These are phyloP conservation scores for Trifolium subterraneum DNA, from an alignment of 306 rosid species.

Conservation along the genomic window DNA sequence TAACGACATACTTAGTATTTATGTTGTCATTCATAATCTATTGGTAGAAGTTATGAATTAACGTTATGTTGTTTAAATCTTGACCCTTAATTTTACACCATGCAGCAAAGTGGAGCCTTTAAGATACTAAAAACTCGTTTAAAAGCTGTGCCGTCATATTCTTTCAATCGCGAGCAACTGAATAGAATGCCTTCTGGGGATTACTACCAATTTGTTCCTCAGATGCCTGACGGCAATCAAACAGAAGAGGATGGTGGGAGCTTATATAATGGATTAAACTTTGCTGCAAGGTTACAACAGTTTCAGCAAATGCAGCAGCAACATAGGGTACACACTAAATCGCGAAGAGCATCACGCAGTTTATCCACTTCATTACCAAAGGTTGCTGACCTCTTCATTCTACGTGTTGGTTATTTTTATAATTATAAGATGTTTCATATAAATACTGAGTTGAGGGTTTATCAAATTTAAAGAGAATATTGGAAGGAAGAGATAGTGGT, in stretches of 20 bases:
- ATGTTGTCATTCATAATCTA: conserved; percentile 1
- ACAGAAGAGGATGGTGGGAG: conserved; percentile 62
- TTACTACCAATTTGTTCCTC: conserved; percentile 53
- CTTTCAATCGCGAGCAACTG: conserved; percentile 64
- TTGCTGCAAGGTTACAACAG: conserved; percentile 71
- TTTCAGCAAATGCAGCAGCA: conserved; percentile 75
- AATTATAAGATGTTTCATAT: background rate
- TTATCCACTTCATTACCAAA: conserved; percentile 47
- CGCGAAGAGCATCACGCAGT: conserved; percentile 46
- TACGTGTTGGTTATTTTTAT: conserved; percentile 15
- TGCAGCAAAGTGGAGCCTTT: conserved; percentile 98
- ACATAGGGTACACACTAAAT: conserved; percentile 64
- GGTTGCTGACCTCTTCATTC: conserved; percentile 51
- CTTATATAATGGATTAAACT: conserved; percentile 67
- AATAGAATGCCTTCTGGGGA: conserved; percentile 61
- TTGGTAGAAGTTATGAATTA: conserved; percentile 1
- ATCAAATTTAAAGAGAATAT: conserved; percentile 9
- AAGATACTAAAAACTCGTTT: conserved; percentile 82
- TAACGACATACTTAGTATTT: conserved; percentile 1
- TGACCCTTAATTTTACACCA: conserved; percentile 37
- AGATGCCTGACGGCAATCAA: conserved; percentile 51
- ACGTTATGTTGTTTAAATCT: conserved; percentile 19
- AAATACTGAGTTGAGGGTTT: background rate
- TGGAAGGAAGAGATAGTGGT: background rate
- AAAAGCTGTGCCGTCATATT: conserved; percentile 73